Evolutionary conservation across 176 grass and related monocot genomes (phyloP).

Genomic region (Carex cristatella): DNA sequence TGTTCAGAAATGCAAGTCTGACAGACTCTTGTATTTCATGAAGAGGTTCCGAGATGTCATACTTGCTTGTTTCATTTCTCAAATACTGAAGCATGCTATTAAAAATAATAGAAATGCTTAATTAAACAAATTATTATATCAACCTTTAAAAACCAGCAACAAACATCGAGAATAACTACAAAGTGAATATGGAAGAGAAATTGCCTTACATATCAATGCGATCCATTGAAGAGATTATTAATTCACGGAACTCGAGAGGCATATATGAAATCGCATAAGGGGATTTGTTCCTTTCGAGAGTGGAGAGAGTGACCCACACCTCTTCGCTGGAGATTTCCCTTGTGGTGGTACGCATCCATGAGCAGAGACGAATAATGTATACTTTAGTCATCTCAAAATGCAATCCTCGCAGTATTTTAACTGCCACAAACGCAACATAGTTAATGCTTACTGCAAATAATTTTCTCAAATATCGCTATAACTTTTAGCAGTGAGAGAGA

Average conservation of each 20-base stretch:
- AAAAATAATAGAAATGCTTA: constrained; percentile 28
- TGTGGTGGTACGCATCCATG: constrained; percentile 78
- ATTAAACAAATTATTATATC: constrained; percentile 7
- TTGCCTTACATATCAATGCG: constrained; percentile 67
- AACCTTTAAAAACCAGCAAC: constrained; percentile 10
- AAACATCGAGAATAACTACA: background rate
- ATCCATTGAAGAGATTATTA: constrained; percentile 80
- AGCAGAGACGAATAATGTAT: constrained; percentile 86
- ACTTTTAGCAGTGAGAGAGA: background rate
- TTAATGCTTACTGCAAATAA: background rate
- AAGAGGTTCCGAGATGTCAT: constrained; percentile 69
- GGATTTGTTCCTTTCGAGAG: constrained; percentile 88
- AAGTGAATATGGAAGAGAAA: constrained; percentile 21
- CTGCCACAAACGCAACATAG: constrained; percentile 51
- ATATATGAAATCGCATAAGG: constrained; percentile 92
- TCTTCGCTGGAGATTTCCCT: constrained; percentile 83
- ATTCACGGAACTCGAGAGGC: constrained; percentile 77
- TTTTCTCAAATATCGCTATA: background rate
- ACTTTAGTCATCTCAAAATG: constrained; percentile 93
- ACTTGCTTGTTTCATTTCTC: constrained; percentile 73
- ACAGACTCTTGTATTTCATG: constrained; percentile 98
- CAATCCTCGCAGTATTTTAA: constrained; percentile 63
- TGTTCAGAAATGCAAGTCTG: constrained; percentile 95
- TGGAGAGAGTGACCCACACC: constrained; percentile 80
- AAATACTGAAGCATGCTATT: constrained; percentile 87